These are phyloP conservation scores for Neurospora sp. DNA, from an alignment of 495 filamentous ascomycete genomes.

Conservation along the genomic window DNA sequence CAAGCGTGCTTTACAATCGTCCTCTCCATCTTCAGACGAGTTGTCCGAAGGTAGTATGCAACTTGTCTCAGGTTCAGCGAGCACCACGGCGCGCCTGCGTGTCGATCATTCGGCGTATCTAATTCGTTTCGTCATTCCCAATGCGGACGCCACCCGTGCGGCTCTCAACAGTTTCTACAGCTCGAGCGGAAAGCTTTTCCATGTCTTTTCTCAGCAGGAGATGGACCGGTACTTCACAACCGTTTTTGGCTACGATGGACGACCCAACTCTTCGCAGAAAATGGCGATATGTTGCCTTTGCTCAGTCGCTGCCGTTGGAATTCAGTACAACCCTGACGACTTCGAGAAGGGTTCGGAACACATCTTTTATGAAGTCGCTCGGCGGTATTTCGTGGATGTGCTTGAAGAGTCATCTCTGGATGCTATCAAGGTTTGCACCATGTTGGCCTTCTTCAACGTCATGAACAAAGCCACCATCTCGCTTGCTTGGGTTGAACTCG, in stretches of 20 bases:
- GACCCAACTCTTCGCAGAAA: conserved; percentile 3
- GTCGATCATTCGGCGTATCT: conserved; percentile 3
- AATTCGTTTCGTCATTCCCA: conserved; percentile 12
- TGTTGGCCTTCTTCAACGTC: conserved; percentile 24
- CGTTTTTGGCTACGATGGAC: conserved; percentile 10
- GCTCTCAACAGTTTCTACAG: conserved; percentile 24
- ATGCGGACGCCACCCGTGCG: conserved; percentile 8
- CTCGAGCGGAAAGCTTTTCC: conserved; percentile 21
- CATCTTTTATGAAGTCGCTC: conserved; percentile 14
- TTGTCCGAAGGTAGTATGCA: background rate
- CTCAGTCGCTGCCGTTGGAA: conserved; percentile 17
- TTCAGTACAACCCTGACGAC: conserved; percentile 16
- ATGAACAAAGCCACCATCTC: conserved; percentile 19
- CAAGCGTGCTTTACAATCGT: background rate
- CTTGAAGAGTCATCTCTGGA: conserved; percentile 17
- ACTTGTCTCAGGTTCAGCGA: background rate
- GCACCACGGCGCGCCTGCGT: background rate
- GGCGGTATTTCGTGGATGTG: conserved; percentile 11
- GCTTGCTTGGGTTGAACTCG: conserved; percentile 21
- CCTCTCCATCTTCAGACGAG: background rate
- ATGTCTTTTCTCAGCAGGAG: conserved; percentile 19
- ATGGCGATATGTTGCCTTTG: conserved; percentile 15
- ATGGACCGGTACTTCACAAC: conserved; percentile 3
- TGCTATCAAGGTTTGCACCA: conserved; percentile 22
- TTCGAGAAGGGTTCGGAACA: conserved; percentile 9